Conservation (phyloP, 1,284 basidiomycete species). For the Ceratorhiza oryzae-sativae region DNA sequence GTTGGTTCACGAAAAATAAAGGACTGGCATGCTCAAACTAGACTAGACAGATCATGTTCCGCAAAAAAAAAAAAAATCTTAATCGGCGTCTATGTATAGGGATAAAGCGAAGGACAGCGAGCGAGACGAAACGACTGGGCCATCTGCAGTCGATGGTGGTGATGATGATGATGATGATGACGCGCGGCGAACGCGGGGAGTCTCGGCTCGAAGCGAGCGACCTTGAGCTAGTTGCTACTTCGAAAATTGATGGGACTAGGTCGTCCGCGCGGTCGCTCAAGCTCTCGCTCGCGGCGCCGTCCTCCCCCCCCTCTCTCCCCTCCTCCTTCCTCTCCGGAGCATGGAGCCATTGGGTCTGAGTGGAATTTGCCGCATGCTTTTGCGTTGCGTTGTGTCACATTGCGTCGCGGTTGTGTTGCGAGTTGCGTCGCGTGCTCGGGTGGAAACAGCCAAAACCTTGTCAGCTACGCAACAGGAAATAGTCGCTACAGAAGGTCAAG, state of each 20-base stretch:
- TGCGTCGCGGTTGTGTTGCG: no score
- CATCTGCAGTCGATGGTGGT: no score
- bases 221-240: neutral
- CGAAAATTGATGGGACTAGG: neutral
- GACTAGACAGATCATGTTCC: neutral
- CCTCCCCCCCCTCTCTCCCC: no score
- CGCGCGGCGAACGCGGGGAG: neutral
- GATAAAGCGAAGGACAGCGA: neutral
- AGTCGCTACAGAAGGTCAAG: no score
- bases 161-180: no score
- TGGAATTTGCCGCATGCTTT: no score
- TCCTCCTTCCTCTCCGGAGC: no score
- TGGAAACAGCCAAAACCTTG: no score
- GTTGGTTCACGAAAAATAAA: neutral
- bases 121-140: no score
- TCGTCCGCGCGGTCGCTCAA: neutral
- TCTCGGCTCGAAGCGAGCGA: constrained; percentile 11
- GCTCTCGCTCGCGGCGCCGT: neutral
- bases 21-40: neutral
- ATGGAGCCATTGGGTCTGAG: no score
- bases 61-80: neutral
- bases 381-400: neutral
- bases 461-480: no score
- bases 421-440: neutral
- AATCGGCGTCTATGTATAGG: neutral